Evolutionary conservation across 1,284 basidiomycete genomes (phyloP).

Genomic region (Cryptococcus depauperatus): DNA sequence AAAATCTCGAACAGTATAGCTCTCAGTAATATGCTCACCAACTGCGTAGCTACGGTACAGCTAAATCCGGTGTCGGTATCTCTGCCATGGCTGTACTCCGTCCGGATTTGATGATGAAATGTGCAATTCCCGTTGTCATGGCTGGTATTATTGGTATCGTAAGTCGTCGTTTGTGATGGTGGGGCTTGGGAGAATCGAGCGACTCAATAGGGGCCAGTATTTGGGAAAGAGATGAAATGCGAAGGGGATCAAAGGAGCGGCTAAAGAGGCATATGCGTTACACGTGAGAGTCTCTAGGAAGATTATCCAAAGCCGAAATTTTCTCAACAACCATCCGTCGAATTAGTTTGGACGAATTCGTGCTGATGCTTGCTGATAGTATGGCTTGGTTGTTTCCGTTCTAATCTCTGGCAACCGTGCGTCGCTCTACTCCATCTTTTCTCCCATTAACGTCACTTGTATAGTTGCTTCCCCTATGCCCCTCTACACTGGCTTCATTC

Average conservation of each 20-base stretch:
- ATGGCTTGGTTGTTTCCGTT: conserved; percentile 88
- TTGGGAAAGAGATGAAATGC: neutral
- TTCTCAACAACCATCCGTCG: too few relatives aligned
- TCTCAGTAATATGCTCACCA: too few relatives aligned
- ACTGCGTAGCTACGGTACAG: conserved; percentile 74
- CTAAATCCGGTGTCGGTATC: conserved; percentile 98
- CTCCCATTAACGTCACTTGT: neutral
- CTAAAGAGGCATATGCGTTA: neutral
- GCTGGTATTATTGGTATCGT: conserved; percentile 95
- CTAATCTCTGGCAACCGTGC: conserved; percentile 69
- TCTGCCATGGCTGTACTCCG: conserved; percentile 96
- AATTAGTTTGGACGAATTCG: neutral
- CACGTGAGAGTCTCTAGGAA: too few relatives aligned
- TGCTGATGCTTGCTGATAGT: conserved; percentile 41
- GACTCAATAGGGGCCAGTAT: too few relatives aligned
- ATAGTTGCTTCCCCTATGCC: conserved; percentile 51
- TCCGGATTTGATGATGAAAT: conserved; percentile 90
- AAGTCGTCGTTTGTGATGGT: conserved; percentile 16
- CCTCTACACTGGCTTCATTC: conserved; percentile 75
- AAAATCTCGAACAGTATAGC: too few relatives aligned
- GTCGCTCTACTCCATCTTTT: conserved; percentile 37
- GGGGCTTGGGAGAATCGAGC: too few relatives aligned
- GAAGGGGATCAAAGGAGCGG: neutral
- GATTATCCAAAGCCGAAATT: too few relatives aligned
- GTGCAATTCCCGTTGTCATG: conserved; percentile 96